Evolutionary conservation across 164 flowering plant genomes (phyloP).

Genomic region (Protea cynaroides): DNA sequence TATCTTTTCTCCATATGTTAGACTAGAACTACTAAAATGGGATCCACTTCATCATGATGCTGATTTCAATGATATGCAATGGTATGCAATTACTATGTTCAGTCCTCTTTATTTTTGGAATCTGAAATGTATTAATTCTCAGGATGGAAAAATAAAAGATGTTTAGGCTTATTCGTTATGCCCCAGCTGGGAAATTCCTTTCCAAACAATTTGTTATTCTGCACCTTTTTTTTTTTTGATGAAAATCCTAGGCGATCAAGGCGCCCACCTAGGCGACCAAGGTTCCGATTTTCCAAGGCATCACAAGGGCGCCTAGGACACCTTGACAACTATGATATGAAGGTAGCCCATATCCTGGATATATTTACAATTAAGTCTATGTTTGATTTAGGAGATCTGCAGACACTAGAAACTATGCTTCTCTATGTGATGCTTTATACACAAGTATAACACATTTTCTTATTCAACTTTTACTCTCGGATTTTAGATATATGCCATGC

Average conservation of each 20-base stretch:
- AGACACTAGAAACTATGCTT: neutral
- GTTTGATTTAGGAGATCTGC: neutral
- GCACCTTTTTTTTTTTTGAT: no score
- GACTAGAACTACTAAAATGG: slow-evolving; percentile 94
- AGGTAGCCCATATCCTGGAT: neutral
- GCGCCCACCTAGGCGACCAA: no score
- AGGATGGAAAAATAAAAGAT: no score
- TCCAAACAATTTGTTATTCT: neutral
- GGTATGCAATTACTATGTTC: slow-evolving; percentile 36
- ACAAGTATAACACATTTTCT: neutral
- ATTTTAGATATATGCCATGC: neutral
- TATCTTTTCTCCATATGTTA: slow-evolving; percentile 89
- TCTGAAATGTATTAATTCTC: neutral
- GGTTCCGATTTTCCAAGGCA: no score
- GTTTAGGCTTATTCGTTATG: neutral
- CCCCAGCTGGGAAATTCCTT: neutral
- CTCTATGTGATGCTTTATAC: neutral
- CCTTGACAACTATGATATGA: no score
- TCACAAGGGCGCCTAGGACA: no score
- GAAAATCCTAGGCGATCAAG: no score
- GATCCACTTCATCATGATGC: slow-evolving; percentile 73
- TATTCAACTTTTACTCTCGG: neutral
- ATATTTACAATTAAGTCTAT: neutral
- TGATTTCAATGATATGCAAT: slow-evolving; percentile 79
- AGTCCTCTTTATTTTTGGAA: neutral